A percentile compares a stretch with the other conserved stretches of the same genome.
These are phyloP conservation scores for Orbilia brochopaga DNA, from an alignment of 2,329 filamentous ascomycete genomes.

Conservation along the genomic window DNA sequence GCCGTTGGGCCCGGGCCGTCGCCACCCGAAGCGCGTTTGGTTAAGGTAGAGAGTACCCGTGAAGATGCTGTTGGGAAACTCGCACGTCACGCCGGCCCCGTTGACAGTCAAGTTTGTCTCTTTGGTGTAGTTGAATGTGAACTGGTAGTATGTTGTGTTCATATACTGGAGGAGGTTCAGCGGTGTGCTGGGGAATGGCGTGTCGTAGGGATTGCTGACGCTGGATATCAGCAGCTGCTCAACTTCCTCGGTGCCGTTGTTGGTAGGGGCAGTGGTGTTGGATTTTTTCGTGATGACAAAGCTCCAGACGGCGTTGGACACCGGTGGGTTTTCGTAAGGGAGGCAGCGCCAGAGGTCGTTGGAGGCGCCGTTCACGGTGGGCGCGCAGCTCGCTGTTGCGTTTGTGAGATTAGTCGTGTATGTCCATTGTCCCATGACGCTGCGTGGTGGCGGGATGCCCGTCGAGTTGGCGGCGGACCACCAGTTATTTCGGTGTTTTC, in stretches of 20 bases:
- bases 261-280: constrained; percentile 15
- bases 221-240: constrained; percentile 29
- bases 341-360: constrained; percentile 41
- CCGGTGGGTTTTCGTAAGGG: constrained; percentile 36
- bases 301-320: constrained; percentile 24
- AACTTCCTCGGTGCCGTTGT: constrained; percentile 8
- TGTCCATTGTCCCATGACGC: constrained; percentile 37
- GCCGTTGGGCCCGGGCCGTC: constrained; percentile 10
- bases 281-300: constrained; percentile 24
- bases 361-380: constrained; percentile 22
- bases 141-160: constrained; percentile 34
- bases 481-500: constrained; percentile 11
- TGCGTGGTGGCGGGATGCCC: constrained; percentile 33
- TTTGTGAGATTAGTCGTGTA: constrained; percentile 33
- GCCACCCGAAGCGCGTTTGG: constrained; percentile 22
- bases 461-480: constrained; percentile 39
- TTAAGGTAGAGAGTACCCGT: constrained; percentile 40
- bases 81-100: constrained; percentile 23
- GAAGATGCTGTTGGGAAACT: constrained; percentile 37
- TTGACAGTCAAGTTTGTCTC: constrained; percentile 12
- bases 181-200: constrained; percentile 17
- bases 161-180: constrained; percentile 32
- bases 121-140: constrained; percentile 39
- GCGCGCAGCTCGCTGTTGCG: constrained; percentile 19
- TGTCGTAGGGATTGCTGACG: constrained; percentile 30